A percentile compares a stretch with the other conserved stretches of the same genome.
phyloP scores from a whole-genome alignment of 305 asterid genomes.

The Ajuga reptans region DNA sequence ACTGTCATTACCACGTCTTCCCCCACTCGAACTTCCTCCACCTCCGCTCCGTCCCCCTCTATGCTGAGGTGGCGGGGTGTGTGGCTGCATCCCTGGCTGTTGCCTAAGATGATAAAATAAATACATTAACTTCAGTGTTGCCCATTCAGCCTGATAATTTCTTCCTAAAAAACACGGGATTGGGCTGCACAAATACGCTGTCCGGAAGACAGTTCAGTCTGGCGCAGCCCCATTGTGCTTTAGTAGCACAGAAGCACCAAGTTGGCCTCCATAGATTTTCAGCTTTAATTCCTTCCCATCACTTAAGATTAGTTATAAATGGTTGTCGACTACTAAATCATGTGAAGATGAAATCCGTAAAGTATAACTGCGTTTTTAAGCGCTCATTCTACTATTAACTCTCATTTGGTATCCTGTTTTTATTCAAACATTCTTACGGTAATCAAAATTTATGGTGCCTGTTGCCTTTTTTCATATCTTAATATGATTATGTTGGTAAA shows the following conservation, averaged over 20 bases:
- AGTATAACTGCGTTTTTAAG: neutral
- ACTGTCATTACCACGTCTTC: slow-evolving; percentile 51
- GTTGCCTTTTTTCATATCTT: neutral
- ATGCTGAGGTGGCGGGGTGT: slow-evolving; percentile 46
- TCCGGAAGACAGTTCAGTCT: no score
- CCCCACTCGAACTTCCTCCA: slow-evolving; percentile 56
- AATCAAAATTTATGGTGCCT: no score
- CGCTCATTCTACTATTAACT: neutral
- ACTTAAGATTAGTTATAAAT: no score
- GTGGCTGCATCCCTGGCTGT: slow-evolving; percentile 73
- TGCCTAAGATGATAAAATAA: slow-evolving; percentile 39
- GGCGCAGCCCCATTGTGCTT: no score
- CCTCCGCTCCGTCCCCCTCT: slow-evolving; percentile 57
- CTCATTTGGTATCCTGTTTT: neutral
- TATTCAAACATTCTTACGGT: neutral
- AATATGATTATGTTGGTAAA: neutral
- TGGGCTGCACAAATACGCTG: neutral
- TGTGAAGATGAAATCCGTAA: no score
- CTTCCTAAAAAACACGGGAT: neutral
- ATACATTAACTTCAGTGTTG: neutral
- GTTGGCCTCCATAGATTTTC: no score
- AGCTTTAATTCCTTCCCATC: no score
- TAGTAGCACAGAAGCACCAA: no score
- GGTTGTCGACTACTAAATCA: no score
- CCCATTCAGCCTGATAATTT: neutral